Base-by-base conservation (phyloP, 2,329 filamentous ascomycete genomes). In the Albophoma yamanashiensis region DNA sequence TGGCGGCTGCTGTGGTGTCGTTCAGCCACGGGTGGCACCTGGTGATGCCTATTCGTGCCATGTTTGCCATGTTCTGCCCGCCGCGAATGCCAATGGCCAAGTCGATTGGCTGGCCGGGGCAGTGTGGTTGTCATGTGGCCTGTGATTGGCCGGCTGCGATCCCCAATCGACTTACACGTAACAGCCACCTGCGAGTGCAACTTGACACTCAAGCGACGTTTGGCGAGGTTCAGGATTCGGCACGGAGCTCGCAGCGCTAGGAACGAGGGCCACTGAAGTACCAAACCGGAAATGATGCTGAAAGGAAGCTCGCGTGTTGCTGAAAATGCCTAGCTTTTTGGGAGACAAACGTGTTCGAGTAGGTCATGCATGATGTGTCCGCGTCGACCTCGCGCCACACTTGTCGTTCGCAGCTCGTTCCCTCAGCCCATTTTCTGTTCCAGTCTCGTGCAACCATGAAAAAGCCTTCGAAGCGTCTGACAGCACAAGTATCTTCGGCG, bases 131-230 rank as follows among this genome's bases (percentile, higher is more conserved):
- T 17, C 25, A 22, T 45, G 22, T 31, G 42, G 31, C 15, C 34
- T 43, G 56, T 62, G 60, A 63, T 64, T 64, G 63, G 63, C 27
- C 36, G 40, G 11, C 40, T 20, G 25, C 25, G 6, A 20, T 14
- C 20, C 20, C 47, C 50, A 9, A n/a, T 53, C 31, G 27, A 53
- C 50, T 53, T 53, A 52, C 47, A 31, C 27, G 27, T 31, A 3
- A 5, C 27, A 52, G 12, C 47, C 27, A 31, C 45, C 27, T 27
- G 45, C 45, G 8, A 52, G 25, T 12, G 50, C 50, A n/a, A 17
- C 9, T 53, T 6, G 50, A 53, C 50, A 27, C 47, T 36, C 47
- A n/a, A 36, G 25, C 45, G 25, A 50, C 22, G 12, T 27, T 17
- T 52, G 15, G 45, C 43, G 43, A 47, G 3, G 9, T 12, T n/a